Evolutionary conservation across 1,284 basidiomycete species (phyloP).

Genomic region (Fereydounia khargensis): DNA sequence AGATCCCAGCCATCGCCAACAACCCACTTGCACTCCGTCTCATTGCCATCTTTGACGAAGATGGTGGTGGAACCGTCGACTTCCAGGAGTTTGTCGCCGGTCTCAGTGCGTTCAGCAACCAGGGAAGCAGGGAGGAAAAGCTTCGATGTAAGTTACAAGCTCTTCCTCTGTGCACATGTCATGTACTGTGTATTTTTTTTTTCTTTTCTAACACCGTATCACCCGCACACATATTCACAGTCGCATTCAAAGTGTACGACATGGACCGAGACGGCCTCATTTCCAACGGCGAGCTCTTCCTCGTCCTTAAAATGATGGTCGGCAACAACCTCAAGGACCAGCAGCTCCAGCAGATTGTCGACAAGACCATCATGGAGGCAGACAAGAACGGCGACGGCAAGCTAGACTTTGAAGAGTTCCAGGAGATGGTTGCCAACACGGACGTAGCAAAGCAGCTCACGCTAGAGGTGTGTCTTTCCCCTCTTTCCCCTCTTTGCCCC

Average conservation of each 20-base stretch:
- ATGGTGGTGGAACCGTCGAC: constrained; percentile 95
- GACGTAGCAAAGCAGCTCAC: constrained; percentile 99
- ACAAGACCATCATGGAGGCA: constrained; percentile 99
- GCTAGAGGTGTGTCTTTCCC: constrained; percentile 87
- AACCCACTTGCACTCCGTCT: constrained; percentile 94
- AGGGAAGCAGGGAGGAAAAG: constrained; percentile 94
- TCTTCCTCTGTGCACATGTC: no score
- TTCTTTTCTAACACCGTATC: no score
- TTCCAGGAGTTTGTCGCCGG: constrained; percentile 99
- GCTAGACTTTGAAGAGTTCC: constrained; percentile 93
- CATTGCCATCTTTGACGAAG: constrained; percentile 99
- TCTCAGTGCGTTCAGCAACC: constrained; percentile 91
- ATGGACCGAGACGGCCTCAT: constrained; percentile 96
- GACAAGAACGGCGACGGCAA: constrained; percentile 96
- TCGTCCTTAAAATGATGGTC: constrained; percentile 99
- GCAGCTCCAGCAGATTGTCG: constrained; percentile 98
- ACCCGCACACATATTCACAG: constrained; percentile 63
- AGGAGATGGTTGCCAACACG: constrained; percentile 95
- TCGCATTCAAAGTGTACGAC: constrained; percentile 98
- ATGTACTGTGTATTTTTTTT: no score
- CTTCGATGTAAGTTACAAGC: constrained; percentile 81
- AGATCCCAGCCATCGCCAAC: constrained; percentile 97
- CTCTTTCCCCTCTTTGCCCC: no score
- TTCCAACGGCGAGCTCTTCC: constrained; percentile 96
- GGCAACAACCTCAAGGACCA: constrained; percentile 99